Conservation (phyloP, 2,329 filamentous ascomycete species). For the Fusarium udum region DNA sequence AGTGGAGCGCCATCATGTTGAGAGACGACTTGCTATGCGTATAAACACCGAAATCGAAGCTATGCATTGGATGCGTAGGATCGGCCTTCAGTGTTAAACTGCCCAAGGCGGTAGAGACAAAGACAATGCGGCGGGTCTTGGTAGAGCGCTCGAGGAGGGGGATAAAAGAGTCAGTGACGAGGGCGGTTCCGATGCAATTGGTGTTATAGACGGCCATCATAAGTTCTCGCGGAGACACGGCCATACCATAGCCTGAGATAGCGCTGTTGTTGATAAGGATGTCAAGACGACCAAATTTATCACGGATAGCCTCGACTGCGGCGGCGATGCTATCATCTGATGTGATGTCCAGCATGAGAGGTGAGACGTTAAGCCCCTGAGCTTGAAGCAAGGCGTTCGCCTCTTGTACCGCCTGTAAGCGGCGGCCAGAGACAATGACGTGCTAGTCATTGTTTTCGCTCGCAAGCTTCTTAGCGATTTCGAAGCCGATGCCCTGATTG, state of each 20-base stretch:
- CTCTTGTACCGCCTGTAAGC: constrained; percentile 3
- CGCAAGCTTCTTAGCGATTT: constrained; percentile 17
- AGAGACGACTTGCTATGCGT: constrained; percentile 31
- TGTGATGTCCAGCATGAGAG: constrained; percentile 27
- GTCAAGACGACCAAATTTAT: constrained; percentile 20
- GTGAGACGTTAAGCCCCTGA: constrained; percentile 5
- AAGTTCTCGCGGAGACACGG: constrained; percentile 4
- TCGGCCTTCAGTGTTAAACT: constrained; percentile 26
- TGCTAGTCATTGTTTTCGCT: constrained; percentile 16
- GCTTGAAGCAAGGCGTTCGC: constrained; percentile 15
- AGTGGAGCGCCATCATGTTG: constrained; percentile 33
- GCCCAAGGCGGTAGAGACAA: constrained; percentile 26
- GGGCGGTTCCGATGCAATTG: constrained; percentile 27
- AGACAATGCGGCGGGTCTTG: constrained; percentile 19
- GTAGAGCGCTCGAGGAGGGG: constrained; percentile 18
- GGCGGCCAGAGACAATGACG: constrained; percentile 23
- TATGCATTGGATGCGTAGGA: not conserved
- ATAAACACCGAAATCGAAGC: constrained; percentile 10
- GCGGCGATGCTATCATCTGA: constrained; percentile 23
- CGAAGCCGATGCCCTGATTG: constrained; percentile 27
- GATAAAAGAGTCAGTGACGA: constrained; percentile 27
- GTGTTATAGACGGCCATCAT: constrained; percentile 29
- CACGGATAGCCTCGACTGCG: not conserved
- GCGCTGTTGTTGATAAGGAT: constrained; percentile 32
- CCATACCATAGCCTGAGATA: constrained; percentile 12